Evolutionary conservation across 2,329 filamentous ascomycete genomes (phyloP), one percentile per base, ranked within the genome.

Genomic region (Microcyclospora pomicola): DNA sequence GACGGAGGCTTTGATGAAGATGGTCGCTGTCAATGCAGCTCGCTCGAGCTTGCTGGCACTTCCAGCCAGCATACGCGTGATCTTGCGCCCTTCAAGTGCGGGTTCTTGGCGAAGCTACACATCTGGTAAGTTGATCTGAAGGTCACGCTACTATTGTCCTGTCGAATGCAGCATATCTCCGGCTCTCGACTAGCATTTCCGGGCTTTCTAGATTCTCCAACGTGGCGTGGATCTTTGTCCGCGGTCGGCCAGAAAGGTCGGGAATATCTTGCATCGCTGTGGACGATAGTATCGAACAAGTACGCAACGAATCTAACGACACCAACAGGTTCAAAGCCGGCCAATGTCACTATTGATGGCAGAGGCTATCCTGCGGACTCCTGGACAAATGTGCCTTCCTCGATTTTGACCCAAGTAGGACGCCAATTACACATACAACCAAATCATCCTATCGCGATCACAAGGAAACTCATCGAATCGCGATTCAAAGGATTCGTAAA

Each of bases 381-480:
- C 37, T 95, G 85, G 82, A 91, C 81, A 61, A 98, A 98, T 61
- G 71, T 82, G 11, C 78, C 88, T 3, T 52, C 72, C 16, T 80
- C 78, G 39, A 87, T 98, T 45, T 65, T 86, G 34, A 67, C 76
- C 15, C 76, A 82, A 40, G 72, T 92, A 34, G 71, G 77, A 34
- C 80, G 85, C 44, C 77, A 74, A 38, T 70, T 98, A n/a, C 91
- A 98, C 61, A 72, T 93, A n/a, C 77, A 91, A 55, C 74, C 79
- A 43, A 79, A 94, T 60, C 91, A 98, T 55, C 91, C 91, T 15
- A 71, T 98, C 28, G 76, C 75, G 49, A 93, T 96, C 52, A 96
- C 91, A 9, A 78, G 91, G 30, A 76, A 86, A 52, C 80, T 98
- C 44, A 92, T 98, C 55, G 83, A 96, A 65, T 85, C 83, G 38